Conservation (phyloP, 1,139 yeast genomes). For the Meyerozyma carpophila region DNA sequence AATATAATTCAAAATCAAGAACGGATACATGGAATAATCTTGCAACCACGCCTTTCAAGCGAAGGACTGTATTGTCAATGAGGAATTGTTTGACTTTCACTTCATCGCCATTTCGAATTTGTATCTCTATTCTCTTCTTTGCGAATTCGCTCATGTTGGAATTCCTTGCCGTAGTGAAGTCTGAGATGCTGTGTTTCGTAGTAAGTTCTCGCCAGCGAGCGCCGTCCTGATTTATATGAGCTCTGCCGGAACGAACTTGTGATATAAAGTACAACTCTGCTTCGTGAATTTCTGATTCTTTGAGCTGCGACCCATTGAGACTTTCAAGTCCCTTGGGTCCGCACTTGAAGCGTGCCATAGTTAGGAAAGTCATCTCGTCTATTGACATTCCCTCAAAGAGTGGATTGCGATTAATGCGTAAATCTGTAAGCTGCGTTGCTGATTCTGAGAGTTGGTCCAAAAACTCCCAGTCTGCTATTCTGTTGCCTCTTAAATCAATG, state of each 20-base stretch:
- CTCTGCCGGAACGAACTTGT: conserved; percentile 32
- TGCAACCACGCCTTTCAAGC: conserved; percentile 22
- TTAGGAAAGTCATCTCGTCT: conserved; percentile 32
- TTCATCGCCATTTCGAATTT: conserved; percentile 5
- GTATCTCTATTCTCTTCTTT: conserved; percentile 10
- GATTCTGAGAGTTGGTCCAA: conserved; percentile 33
- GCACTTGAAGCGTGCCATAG: conserved; percentile 47
- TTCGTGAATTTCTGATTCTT: conserved; percentile 45
- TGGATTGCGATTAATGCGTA: conserved; percentile 53
- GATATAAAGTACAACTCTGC: conserved; percentile 67
- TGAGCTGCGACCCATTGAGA: conserved; percentile 55
- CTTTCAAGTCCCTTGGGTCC: conserved; percentile 18
- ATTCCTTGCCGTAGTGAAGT: neutral
- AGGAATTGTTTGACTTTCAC: conserved; percentile 16
- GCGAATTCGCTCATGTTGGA: conserved; percentile 3
- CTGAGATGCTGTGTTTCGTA: conserved; percentile 17
- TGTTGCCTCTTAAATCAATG: conserved; percentile 48
- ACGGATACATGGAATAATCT: conserved; percentile 10
- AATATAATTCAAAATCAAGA: conserved; percentile 15
- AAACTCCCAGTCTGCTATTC: conserved; percentile 39
- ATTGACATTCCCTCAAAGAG: conserved; percentile 27
- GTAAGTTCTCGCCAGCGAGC: conserved; percentile 23
- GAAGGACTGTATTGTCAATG: conserved; percentile 21
- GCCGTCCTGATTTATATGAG: conserved; percentile 17
- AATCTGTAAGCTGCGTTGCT: conserved; percentile 34